Evolutionary conservation across 1,284 basidiomycete species (phyloP), one percentile per base, ranked within the genome.

Genomic region (Rhodotorula sp.): DNA sequence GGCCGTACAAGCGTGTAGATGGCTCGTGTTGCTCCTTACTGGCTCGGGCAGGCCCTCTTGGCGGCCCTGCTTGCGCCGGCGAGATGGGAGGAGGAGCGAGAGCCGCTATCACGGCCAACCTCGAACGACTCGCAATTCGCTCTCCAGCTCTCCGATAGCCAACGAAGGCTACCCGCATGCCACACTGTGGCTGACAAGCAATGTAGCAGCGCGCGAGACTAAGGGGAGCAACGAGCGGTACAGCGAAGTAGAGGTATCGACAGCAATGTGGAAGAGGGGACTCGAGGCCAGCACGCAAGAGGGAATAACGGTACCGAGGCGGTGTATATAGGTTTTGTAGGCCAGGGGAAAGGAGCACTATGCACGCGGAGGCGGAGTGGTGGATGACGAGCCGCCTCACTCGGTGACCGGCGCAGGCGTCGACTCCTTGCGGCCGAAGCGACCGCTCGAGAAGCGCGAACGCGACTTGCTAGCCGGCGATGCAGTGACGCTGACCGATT

Each of bases 381-480:
- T 42, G 9, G 17, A 44, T 21, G 34, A 19, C 17, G 41, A 49
- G 27, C 14, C 10, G 4, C 48, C 27, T 49, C 21, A 62, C 50
- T 62, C 50, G 41, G 7, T 19, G 10, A 52, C 62, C 19, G 62
- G 50, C 13, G 42, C 25, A 27, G 66, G 59, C 52, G 59, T 44
- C 34, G 52, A 17, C 41, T 67, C 69, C 52, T 52, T 63, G 44
- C 70, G 56, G 9, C 66, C 55, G n/a, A 72, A 68, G 25, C 68
- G 25, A 2, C 53, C 61, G n/a, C 54, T 64, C 64, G 70, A 72
- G 60, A 72, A 72, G 2, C 70, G 41, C 27, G 65, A 67, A 3
- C 70, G 54, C 41, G 54, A 46, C 64, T 72, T 72, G 14, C 27
- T 44, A 14, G 50, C 52, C 8, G 61, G 46, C 23, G 63, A 67